Conservation (phyloP, 768 basidiomycete species). For the Dioszegia crocea region DNA sequence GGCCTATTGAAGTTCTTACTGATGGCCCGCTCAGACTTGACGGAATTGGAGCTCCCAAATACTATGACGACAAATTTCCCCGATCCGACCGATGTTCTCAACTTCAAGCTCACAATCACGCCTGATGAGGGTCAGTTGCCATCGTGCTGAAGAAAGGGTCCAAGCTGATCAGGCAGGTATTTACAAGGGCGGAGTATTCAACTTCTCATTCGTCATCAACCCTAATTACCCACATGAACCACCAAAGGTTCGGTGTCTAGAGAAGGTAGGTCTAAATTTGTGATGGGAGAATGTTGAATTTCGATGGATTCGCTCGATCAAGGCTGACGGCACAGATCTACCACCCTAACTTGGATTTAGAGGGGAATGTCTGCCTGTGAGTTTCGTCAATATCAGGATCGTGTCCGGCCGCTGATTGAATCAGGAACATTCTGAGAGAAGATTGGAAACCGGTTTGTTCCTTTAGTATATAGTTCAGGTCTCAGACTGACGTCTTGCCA, state of each 20-base stretch:
- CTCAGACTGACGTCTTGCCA: conserved; percentile 7
- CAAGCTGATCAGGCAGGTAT: conserved; percentile 61
- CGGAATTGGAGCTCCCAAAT: conserved; percentile 88
- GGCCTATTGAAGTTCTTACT: too few relatives aligned
- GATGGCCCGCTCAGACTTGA: conserved; percentile 63
- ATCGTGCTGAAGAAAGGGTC: not conserved
- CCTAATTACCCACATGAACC: conserved; percentile 98
- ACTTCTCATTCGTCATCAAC: conserved; percentile 93
- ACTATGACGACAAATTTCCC: conserved; percentile 96
- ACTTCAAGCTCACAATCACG: conserved; percentile 89
- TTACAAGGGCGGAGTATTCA: conserved; percentile 93
- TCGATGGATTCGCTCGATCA: too few relatives aligned
- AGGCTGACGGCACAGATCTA: conserved; percentile 66
- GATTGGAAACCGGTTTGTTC: conserved; percentile 90
- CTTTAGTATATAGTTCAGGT: too few relatives aligned
- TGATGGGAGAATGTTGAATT: too few relatives aligned
- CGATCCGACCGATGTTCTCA: conserved; percentile 88
- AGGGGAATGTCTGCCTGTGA: conserved; percentile 89
- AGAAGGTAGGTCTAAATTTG: conserved; percentile 61
- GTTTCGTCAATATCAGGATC: not conserved
- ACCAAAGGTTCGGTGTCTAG: conserved; percentile 96
- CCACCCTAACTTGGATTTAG: conserved; percentile 96
- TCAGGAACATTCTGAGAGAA: conserved; percentile 84
- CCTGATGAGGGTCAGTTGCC: conserved; percentile 84
- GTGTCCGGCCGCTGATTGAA: conserved; percentile 11